phyloP scores from a whole-genome alignment of 352 stramenopile species.

The Thalassiosira livingstoniorum region DNA sequence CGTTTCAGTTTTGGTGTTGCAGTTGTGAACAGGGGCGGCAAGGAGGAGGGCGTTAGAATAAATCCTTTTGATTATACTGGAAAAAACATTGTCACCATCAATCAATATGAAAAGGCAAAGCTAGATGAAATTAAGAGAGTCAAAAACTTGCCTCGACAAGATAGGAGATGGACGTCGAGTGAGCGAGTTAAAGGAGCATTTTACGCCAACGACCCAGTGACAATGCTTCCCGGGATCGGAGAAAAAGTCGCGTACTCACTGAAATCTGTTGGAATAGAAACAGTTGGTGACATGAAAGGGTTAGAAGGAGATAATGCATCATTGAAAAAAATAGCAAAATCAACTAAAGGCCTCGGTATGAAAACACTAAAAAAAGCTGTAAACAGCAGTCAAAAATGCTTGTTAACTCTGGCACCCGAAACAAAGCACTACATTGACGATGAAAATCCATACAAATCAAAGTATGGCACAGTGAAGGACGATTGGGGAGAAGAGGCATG shows the following conservation, averaged over 20 bases:
- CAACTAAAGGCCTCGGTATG: no score
- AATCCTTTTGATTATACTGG: constrained; percentile 10
- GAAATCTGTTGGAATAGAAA: background rate
- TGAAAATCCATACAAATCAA: constrained; percentile 16
- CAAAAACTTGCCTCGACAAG: background rate
- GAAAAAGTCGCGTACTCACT: constrained; percentile 10
- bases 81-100: constrained; percentile 13
- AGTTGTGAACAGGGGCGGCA: background rate
- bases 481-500: no score
- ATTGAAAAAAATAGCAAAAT: background rate
- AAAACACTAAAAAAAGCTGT: no score
- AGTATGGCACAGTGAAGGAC: no score
- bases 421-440: background rate
- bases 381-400: no score
- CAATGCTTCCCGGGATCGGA: constrained; percentile 9
- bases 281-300: constrained; percentile 1
- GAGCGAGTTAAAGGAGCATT: background rate
- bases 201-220: constrained; percentile 15
- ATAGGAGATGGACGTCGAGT: background rate
- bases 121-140: constrained; percentile 5
- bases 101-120: background rate
- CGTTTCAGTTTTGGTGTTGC: background rate
- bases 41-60: background rate
- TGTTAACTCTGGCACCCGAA: no score
- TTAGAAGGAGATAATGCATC: background rate